Evolutionary conservation across 1,284 basidiomycete genomes (phyloP).

Genomic region (Cystobasidium sp.): DNA sequence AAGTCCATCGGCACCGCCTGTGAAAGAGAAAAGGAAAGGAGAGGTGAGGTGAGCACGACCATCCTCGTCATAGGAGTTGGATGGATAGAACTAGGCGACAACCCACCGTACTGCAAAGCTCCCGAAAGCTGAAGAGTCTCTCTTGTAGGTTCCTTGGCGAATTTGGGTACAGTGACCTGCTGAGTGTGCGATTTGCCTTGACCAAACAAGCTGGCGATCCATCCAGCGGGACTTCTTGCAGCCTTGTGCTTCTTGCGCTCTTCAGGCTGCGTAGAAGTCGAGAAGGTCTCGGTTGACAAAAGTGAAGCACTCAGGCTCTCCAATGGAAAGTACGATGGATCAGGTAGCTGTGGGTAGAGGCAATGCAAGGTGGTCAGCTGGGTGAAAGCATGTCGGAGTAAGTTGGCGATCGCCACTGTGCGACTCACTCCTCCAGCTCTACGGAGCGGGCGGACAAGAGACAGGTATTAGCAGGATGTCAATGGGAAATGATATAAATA

Average conservation of each 20-base stretch:
- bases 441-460: background rate
- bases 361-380: background rate
- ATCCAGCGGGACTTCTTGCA: conserved; percentile 55
- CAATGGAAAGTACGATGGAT: conserved; percentile 61
- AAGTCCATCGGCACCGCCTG: conserved; percentile 63
- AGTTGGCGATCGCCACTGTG: conserved; percentile 22
- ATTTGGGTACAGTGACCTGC: conserved; percentile 67
- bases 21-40: conserved; percentile 29
- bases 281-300: conserved; percentile 58
- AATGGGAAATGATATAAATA: background rate
- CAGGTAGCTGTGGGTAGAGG: conserved; percentile 51
- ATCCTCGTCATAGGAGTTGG: background rate
- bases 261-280: conserved; percentile 54
- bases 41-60: background rate
- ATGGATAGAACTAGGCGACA: background rate
- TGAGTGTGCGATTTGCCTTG: conserved; percentile 60
- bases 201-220: conserved; percentile 71
- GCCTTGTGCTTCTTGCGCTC: conserved; percentile 30
- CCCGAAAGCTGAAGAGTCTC: conserved; percentile 66
- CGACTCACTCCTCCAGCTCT: conserved; percentile 41
- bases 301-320: conserved; percentile 63
- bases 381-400: background rate
- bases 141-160: conserved; percentile 53
- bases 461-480: background rate
- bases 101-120: conserved; percentile 69